Percentiles rank a stretch among this genome's conserved stretches.
Evolutionary conservation across 176 grass and related monocot genomes (phyloP).

Genomic region (Dactylis glomerata): DNA sequence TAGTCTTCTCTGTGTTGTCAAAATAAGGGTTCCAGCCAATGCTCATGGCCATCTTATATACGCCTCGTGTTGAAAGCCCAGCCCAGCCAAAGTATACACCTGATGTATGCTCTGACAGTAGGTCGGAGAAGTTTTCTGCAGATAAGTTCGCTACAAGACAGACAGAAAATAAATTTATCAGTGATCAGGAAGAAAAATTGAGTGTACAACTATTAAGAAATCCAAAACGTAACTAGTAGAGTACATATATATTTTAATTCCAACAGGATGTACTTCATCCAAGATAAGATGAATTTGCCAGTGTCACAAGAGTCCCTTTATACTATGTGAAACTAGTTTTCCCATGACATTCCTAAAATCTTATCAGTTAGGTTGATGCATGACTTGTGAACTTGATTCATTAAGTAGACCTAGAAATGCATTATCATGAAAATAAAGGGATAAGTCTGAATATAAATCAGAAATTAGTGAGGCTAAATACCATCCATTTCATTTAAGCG

Average conservation of each 20-base stretch:
- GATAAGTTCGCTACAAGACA: conserved; percentile 75
- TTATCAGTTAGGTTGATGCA: background rate
- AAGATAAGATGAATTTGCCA: background rate
- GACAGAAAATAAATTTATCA: conserved; percentile 30
- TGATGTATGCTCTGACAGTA: conserved; percentile 84
- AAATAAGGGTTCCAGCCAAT: conserved; percentile 99
- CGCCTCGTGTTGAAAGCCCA: conserved; percentile 56
- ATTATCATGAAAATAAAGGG: background rate
- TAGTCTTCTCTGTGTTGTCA: conserved; percentile 87
- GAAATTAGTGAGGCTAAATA: conserved; percentile 3
- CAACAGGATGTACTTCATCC: background rate
- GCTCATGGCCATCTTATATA: conserved; percentile 98
- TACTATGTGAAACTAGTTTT: background rate
- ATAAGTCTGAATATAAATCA: background rate
- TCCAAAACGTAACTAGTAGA: background rate
- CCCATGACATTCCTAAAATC: background rate
- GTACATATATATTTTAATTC: background rate
- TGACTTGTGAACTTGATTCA: background rate
- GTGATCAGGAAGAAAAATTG: conserved; percentile 3
- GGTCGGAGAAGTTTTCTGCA: conserved; percentile 71
- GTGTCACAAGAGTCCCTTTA: background rate
- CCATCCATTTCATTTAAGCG: background rate
- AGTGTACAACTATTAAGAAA: background rate
- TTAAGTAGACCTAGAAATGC: background rate
- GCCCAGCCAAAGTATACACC: conserved; percentile 99